Evolutionary conservation across 305 asterid species (phyloP), one percentile per base, ranked within the genome.

Genomic region (Fraxinus albicans): DNA sequence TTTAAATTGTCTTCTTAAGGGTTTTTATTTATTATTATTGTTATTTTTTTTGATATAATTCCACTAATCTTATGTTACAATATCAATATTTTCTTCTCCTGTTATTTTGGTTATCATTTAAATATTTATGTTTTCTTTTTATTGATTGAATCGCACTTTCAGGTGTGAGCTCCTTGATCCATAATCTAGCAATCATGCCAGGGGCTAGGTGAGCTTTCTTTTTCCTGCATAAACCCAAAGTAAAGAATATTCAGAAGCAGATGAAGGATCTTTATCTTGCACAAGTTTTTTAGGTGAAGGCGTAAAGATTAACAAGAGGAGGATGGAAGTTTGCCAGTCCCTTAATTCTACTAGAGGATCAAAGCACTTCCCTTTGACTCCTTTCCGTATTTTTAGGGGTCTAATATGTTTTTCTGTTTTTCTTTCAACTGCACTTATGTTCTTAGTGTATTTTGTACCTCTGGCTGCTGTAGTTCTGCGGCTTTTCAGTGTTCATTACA

Each of bases 381-480:
- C 91, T 79, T 85, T 86, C 15, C 87, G 94, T 78, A 87, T 91
- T 73, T 36, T 90, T 19, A 88, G 95, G 87, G 97, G 95, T 25
- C 35, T 89, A 63, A 80, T 89, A 77, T 92, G 90, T 84, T 85
- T 92, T 82, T 80, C 35, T 2, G 84, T 92, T 70, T 88, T 89
- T 79, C 85, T 91, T 73, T 86, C 89, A 17, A 87, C 94, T 33
- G 92, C 95, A 21, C 88, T 89, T 65, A 84, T 85, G 91, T 86
- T 90, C 88, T 80, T 92, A 85, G 88, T 91, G 23, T 92, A 91
- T 86, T 90, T 92, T 50, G 94, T 63, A 19, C 94, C 92, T 21
- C 83, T 87, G 40, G 85, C 84, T 69, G 88, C 86, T 44, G 83
- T 89, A 8, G 23, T 89, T 38, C 75, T 90, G 72, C 97, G 91